A percentile compares a stretch with the other conserved stretches of the same genome.
These are phyloP conservation scores for Phaffia rhodozyma DNA, from an alignment of 1,284 basidiomycete genomes.

Conservation along the genomic window DNA sequence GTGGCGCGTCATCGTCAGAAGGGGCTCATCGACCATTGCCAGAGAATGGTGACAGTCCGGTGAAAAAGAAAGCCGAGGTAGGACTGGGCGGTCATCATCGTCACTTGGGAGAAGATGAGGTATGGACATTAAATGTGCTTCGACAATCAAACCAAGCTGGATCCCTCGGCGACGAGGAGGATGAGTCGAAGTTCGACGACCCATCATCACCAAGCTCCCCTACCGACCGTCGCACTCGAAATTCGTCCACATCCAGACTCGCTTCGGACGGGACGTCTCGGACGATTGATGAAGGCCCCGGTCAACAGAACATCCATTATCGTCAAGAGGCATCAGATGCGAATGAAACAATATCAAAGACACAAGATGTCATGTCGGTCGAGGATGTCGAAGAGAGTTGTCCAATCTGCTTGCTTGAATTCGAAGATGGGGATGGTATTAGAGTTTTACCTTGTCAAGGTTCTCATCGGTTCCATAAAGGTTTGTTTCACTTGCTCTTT, in stretches of 20 bases:
- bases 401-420: conserved; percentile 86
- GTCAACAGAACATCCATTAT: not conserved
- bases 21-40: conserved; percentile 17
- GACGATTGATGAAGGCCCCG: not conserved
- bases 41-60: too few species aligned
- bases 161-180: not conserved
- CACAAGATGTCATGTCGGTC: not conserved
- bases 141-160: conserved; percentile 10
- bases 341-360: not conserved
- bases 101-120: not conserved
- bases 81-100: not conserved
- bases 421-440: conserved; percentile 81
- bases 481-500: conserved; percentile 34
- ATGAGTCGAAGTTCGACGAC: not conserved
- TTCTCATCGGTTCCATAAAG: conserved; percentile 73
- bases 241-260: not conserved
- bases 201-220: not conserved
- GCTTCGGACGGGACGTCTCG: conserved; percentile 9
- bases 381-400: conserved; percentile 56
- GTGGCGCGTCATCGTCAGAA: not conserved
- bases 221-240: not conserved
- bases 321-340: not conserved
- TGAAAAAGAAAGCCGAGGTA: conserved; percentile 6
- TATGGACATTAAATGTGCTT: too few species aligned
- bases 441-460: conserved; percentile 79